Evolutionary conservation across 2,329 filamentous ascomycete genomes (phyloP).

Genomic region (Thyridium curvatum): DNA sequence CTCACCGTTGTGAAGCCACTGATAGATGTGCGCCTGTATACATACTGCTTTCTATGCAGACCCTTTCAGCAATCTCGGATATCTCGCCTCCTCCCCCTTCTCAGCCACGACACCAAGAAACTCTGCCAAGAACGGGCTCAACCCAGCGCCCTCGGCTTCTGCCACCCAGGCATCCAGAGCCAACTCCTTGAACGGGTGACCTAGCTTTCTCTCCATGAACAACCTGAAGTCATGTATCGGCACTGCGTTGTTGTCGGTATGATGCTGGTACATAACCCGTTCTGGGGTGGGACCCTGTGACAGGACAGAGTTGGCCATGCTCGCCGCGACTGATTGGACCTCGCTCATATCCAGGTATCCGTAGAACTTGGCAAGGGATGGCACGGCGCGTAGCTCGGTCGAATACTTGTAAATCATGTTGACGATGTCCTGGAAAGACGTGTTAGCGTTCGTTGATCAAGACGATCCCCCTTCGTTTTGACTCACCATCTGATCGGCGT

Average conservation of each 20-base stretch:
- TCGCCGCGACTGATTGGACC: too few relatives aligned
- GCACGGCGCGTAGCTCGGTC: background rate
- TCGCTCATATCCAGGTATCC: too few relatives aligned
- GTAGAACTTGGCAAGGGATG: background rate
- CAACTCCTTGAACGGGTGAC: background rate
- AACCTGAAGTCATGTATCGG: too few relatives aligned
- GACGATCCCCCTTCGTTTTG: too few relatives aligned
- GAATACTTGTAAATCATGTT: constrained; percentile 2
- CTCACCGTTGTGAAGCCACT: too few relatives aligned
- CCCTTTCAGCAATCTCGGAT: background rate
- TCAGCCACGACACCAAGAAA: background rate
- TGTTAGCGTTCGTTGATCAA: too few relatives aligned
- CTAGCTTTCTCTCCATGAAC: background rate
- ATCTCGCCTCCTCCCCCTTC: constrained; percentile 1
- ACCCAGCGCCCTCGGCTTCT: background rate
- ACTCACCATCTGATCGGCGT: background rate
- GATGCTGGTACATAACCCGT: background rate
- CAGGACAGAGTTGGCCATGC: too few relatives aligned
- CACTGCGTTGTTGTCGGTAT: too few relatives aligned
- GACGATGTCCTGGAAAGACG: background rate
- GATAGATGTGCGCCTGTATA: too few relatives aligned
- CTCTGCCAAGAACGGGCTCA: background rate
- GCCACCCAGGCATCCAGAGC: background rate
- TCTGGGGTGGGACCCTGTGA: too few relatives aligned
- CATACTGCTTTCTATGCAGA: too few relatives aligned